These are phyloP conservation scores for Scopulariopsis brevicaulis DNA, from an alignment of 2,329 filamentous ascomycete genomes.

Conservation along the genomic window DNA sequence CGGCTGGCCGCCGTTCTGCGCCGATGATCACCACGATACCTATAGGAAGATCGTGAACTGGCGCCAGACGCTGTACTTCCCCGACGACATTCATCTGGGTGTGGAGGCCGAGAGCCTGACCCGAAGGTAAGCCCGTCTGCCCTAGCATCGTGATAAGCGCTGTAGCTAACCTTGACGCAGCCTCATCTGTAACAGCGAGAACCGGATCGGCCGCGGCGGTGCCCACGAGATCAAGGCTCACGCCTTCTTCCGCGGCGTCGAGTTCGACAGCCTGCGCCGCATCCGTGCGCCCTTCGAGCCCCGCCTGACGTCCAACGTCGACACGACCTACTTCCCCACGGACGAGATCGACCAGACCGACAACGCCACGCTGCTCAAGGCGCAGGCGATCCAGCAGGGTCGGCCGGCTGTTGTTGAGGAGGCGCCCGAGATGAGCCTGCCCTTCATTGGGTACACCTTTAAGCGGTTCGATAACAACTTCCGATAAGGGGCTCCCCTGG, in stretches of 20 bases:
- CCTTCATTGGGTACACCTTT: slow-evolving; percentile 60
- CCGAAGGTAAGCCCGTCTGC: slow-evolving; percentile 51
- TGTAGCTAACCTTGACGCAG: slow-evolving; percentile 28
- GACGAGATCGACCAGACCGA: slow-evolving; percentile 98
- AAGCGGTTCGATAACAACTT: slow-evolving; percentile 83
- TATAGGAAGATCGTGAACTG: slow-evolving; percentile 99
- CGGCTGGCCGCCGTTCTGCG: slow-evolving; percentile 97
- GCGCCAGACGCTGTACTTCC: slow-evolving; percentile 92
- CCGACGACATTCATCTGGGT: slow-evolving; percentile 83
- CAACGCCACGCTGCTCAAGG: slow-evolving; percentile 75
- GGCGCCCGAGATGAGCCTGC: slow-evolving; percentile 87
- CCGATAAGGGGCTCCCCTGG: slow-evolving; percentile 24
- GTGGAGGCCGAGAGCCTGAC: slow-evolving; percentile 87
- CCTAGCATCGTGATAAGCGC: neutral
- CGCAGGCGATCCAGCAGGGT: slow-evolving; percentile 64
- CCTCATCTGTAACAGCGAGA: slow-evolving; percentile 87
- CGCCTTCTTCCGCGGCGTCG: slow-evolving; percentile 91
- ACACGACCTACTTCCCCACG: slow-evolving; percentile 97
- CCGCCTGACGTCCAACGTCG: slow-evolving; percentile 81
- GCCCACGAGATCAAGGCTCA: slow-evolving; percentile 90
- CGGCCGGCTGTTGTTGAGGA: slow-evolving; percentile 44
- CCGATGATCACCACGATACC: slow-evolving; percentile 92
- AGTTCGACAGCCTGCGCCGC: slow-evolving; percentile 83
- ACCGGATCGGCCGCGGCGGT: slow-evolving; percentile 77
- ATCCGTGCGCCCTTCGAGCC: slow-evolving; percentile 96